Conservation (phyloP, 495 filamentous ascomycete genomes). For the Hyaloscypha hepaticicola region DNA sequence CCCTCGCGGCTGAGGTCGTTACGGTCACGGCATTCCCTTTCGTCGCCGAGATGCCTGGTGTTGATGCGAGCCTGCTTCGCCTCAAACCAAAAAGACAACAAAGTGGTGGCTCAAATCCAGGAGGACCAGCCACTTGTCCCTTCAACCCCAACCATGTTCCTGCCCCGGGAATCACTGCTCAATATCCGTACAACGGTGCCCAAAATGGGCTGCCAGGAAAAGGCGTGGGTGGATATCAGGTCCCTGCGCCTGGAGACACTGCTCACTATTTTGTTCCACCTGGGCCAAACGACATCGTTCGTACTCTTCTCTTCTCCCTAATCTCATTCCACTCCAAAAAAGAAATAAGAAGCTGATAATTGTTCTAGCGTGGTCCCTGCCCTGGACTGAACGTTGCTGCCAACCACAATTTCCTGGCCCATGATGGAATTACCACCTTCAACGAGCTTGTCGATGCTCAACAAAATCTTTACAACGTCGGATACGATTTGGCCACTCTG, state of each 20-base stretch:
- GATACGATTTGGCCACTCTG: conserved; percentile 38
- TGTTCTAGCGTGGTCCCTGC: conserved; percentile 27
- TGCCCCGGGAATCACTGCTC: conserved; percentile 31
- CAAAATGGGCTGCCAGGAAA: conserved; percentile 38
- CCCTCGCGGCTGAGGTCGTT: conserved; percentile 15
- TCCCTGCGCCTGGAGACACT: conserved; percentile 38
- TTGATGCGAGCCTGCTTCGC: conserved; percentile 32
- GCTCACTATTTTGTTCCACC: conserved; percentile 34
- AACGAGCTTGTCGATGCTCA: conserved; percentile 44
- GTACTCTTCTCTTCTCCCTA: no score
- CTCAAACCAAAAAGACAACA: conserved; percentile 12
- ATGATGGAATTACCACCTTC: conserved; percentile 44
- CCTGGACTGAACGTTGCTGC: conserved; percentile 36
- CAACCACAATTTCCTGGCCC: conserved; percentile 42
- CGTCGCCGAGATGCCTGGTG: conserved; percentile 35
- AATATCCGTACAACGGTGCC: conserved; percentile 40
- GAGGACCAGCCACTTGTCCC: conserved; percentile 35
- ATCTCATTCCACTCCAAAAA: no score
- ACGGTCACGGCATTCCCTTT: conserved; percentile 36
- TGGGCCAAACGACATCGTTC: conserved; percentile 20
- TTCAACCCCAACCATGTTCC: conserved; percentile 39
- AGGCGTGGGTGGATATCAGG: conserved; percentile 36
- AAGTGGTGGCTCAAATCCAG: conserved; percentile 15
- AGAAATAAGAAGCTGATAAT: no score
- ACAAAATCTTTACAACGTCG: conserved; percentile 45